These are phyloP conservation scores for Panicum hallii DNA, from an alignment of 202 grass and related monocot genomes.

Conservation along the genomic window DNA sequence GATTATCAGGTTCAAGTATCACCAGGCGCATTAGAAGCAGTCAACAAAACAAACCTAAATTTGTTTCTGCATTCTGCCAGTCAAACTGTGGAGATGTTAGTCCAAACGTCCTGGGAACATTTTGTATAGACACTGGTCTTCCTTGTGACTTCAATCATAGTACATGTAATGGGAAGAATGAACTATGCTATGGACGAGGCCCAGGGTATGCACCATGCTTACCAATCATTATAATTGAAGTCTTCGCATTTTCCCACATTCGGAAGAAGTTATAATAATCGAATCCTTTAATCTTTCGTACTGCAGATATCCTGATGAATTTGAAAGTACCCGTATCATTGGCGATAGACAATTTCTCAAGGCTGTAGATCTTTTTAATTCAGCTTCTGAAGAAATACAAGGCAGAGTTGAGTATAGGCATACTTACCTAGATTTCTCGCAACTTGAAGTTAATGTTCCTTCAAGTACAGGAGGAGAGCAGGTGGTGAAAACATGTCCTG, in stretches of 20 bases:
- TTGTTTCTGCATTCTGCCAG: slow-evolving; percentile 97
- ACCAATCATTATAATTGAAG: slow-evolving; percentile 17
- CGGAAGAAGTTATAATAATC: slow-evolving; percentile 30
- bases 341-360: slow-evolving; percentile 85
- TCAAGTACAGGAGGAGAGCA: slow-evolving; percentile 57
- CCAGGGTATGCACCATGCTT: slow-evolving; percentile 77
- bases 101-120: slow-evolving; percentile 92
- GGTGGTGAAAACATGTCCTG: slow-evolving; percentile 89
- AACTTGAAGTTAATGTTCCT: slow-evolving; percentile 73
- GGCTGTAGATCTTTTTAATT: slow-evolving; percentile 83
- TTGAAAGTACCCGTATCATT: slow-evolving; percentile 94
- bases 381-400: slow-evolving; percentile 81
- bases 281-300: slow-evolving; percentile 33
- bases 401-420: slow-evolving; percentile 84
- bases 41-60: slow-evolving; percentile 64
- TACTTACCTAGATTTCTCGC: slow-evolving; percentile 87
- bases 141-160: slow-evolving; percentile 98
- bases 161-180: slow-evolving; percentile 97
- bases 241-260: slow-evolving; percentile 12
- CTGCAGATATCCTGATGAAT: slow-evolving; percentile 94
- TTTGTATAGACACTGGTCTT: slow-evolving; percentile 89
- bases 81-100: slow-evolving; percentile 99
- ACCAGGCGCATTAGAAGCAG: slow-evolving; percentile 67
- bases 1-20: slow-evolving; percentile 65
- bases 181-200: slow-evolving; percentile 94